Base-by-base conservation (phyloP, 257 asterid genomes). In the Forsythia viridissima region DNA sequence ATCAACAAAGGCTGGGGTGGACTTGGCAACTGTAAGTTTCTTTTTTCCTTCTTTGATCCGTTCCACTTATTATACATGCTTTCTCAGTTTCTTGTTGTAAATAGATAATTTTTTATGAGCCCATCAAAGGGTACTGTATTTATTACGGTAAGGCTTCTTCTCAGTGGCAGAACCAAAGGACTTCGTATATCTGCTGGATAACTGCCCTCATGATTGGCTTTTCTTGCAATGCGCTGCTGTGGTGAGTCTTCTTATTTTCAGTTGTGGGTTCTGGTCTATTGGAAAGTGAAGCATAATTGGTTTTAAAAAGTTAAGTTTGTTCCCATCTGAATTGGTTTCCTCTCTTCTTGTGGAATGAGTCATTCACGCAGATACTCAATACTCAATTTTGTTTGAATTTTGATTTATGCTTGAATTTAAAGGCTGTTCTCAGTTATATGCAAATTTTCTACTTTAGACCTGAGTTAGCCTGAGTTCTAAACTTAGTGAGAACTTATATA, bases 1-100 rank as follows among this genome's bases (percentile, higher is more conserved):
- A 93, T 95, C 78, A 93, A 92, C 89, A 95, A 89, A 88, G 99
- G 99, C 75, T 93, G 99, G 98, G 99, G 99, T 77, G 99, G 98
- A 86, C 97, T 93, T 86, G 98, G 99, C 52, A 78, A 93, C 87
- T 88, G 98, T 95, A 82, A 95, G 99, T 91, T 80, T 79, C 70
- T 74, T 46, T 63, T 82, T 78, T 55, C 73, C 61, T 80, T 71
- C n/a, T 15, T 37, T 72, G 72, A 70, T 76, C 40, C 59, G 65
- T 67, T 76, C 77, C 41, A 46, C 74, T 30, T 79, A 30, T 68
- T 38, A n/a, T 59, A 48, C 18, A 69, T 39, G 20, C 13, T 73
- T 48, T 69, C 34, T 30, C 34, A 30, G 34, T 30, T 30, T 30
- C n/a, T 34, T 71, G 57, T 61, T n/a, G 65, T 39, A 38, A 37